phyloP scores from a whole-genome alignment of 805 yeast species.

The Blastobotrys americana region DNA sequence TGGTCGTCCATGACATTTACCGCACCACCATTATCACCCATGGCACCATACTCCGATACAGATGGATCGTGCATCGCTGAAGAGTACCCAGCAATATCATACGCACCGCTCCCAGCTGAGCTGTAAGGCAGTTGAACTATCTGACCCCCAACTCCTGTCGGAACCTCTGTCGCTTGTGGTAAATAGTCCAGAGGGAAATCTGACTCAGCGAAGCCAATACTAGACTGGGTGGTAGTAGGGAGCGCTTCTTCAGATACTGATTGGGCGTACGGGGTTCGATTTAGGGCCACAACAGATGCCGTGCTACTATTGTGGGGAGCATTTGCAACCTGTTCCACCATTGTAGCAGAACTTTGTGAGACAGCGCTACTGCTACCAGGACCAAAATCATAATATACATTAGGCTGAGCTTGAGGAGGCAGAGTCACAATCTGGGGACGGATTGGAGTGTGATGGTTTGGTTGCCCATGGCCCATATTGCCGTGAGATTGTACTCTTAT shows the following conservation, averaged over 20 bases:
- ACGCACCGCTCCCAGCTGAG: constrained; percentile 5
- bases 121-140: constrained; percentile 7
- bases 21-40: not conserved
- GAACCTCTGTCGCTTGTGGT: constrained; percentile 6
- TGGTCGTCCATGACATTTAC: not conserved
- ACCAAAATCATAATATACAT: not conserved
- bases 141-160: not conserved
- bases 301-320: constrained; percentile 14
- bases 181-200: constrained; percentile 25
- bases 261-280: constrained; percentile 2
- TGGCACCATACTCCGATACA: constrained; percentile 5
- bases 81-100: constrained; percentile 6
- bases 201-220: not conserved
- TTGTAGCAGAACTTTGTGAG: not conserved
- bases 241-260: constrained; percentile 3
- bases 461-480: not conserved
- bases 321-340: constrained; percentile 9
- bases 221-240: not conserved
- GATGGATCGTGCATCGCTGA: constrained; percentile 8
- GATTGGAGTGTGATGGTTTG: not conserved
- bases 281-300: constrained; percentile 2
- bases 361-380: not conserved
- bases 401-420: constrained; percentile 7
- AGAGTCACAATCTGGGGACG: constrained; percentile 1
- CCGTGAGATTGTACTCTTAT: not conserved